Percentiles rank a stretch among this genome's conserved stretches.
Evolutionary conservation across 139 green algal species (phyloP).

Genomic region (Klebsormidium nitens): DNA sequence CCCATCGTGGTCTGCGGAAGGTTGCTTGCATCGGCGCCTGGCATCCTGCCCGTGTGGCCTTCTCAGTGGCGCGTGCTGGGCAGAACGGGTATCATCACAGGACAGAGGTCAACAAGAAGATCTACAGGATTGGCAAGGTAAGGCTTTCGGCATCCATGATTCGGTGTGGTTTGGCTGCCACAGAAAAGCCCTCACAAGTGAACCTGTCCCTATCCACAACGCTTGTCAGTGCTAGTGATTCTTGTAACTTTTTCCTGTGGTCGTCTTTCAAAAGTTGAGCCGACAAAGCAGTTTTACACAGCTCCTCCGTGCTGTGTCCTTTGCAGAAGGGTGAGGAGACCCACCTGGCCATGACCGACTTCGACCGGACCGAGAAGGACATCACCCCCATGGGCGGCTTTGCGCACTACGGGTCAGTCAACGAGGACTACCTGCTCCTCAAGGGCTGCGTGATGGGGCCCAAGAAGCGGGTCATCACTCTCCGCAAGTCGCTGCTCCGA

Average conservation of each 20-base stretch:
- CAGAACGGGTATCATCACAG: conserved; percentile 97
- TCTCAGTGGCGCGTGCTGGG: conserved; percentile 90
- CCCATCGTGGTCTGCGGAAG: conserved; percentile 98
- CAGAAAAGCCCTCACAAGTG: no score
- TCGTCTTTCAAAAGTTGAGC: no score
- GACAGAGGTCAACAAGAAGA: conserved; percentile 99
- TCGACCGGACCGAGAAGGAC: conserved; percentile 93
- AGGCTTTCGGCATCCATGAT: no score
- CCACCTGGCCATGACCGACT: conserved; percentile 78
- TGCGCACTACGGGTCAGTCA: conserved; percentile 93
- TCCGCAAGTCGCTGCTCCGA: conserved; percentile 83
- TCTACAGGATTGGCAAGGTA: conserved; percentile 99
- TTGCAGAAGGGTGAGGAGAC: conserved; percentile 78
- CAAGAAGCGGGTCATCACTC: conserved; percentile 94
- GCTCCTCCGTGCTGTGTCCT: no score
- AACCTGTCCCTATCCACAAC: no score
- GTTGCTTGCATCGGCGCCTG: conserved; percentile 96
- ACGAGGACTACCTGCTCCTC: conserved; percentile 97
- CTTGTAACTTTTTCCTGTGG: no score
- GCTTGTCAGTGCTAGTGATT: no score
- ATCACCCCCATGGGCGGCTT: conserved; percentile 99
- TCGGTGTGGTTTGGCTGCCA: no score
- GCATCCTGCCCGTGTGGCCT: conserved; percentile 94
- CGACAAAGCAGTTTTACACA: no score
- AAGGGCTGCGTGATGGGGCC: conserved; percentile 86